Evolutionary conservation across 805 yeast species (phyloP), one percentile per base, ranked within the genome.

Genomic region (Myxozyma mucilagina): DNA sequence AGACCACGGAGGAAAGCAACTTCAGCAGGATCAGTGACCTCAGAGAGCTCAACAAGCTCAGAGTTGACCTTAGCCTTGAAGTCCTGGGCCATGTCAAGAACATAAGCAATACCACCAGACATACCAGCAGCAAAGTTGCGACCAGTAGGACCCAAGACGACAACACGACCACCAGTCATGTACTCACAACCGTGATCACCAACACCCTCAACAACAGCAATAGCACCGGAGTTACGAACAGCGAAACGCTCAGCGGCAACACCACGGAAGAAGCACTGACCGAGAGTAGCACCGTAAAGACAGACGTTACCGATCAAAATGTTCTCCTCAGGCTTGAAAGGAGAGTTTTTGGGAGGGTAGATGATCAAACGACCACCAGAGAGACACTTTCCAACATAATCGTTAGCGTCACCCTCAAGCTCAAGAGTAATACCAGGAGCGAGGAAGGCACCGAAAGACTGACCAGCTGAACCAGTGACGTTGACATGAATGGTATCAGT

Each of bases 131-230:
- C 97, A 74, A 89, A 89, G 80, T 91, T 87, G 66, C 97, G 85
- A 61, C 97, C 97, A 70, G 97, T 89, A 61, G 85, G 78, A 50
- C 97, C 97, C 68, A 93, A 82, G 51, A 93, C 91, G 72, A 93
- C 90, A 64, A 94, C 97, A 71, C 98, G 85, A 74, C 99, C 99
- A 75, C 99, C 98, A 69, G 98, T 92, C 99, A 93, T 93, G 79
- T 93, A 93, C 78, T 93, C 99, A 79, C 97, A 93, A 55, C 99
- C 99, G 75, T 93, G 97, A 75, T 93, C 97, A 79, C 99, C 99
- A 66, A 89, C 87, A 72, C 97, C 97, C 77, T 93, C 99, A 67
- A 90, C 91, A 64, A 94, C 97, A 66, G 96, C 94, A 58, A 87
- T 87, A 47, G 98, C 98, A 76, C 99, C 99, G 35, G 98, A 94